A percentile compares a stretch with the other conserved stretches of the same genome.
Conservation (phyloP, 129 eudicot species). For the Chrysanthemum makinoi region DNA sequence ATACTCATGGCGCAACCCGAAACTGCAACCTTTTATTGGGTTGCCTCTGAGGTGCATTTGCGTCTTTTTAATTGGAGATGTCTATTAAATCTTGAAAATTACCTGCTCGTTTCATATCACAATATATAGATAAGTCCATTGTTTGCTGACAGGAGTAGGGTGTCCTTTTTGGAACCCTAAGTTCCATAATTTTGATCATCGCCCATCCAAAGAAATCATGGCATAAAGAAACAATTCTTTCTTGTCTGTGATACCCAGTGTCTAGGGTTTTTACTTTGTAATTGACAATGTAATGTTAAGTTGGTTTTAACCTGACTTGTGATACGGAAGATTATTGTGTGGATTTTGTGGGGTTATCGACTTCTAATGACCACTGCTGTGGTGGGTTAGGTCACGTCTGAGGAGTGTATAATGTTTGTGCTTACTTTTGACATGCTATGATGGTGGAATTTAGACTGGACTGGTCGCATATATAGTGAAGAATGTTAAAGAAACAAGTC, state of each 20-base stretch:
- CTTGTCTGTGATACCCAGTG: not conserved
- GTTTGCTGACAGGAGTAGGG: conserved; percentile 20
- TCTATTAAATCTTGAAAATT: not conserved
- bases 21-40: not conserved
- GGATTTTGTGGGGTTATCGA: not conserved
- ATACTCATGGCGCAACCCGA: not conserved
- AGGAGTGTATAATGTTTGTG: too few species aligned
- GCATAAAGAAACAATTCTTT: not conserved
- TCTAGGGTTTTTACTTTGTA: not conserved
- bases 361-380: too few species aligned
- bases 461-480: too few species aligned
- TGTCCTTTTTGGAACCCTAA: conserved; percentile 8
- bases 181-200: conserved; percentile 9
- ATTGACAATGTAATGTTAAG: not conserved
- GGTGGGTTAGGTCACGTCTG: too few species aligned
- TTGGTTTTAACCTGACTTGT: not conserved
- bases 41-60: not conserved
- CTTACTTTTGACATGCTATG: too few species aligned
- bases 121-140: conserved; percentile 27
- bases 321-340: not conserved
- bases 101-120: not conserved
- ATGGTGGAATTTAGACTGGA: too few species aligned
- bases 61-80: conserved; percentile 1
- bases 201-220: not conserved
- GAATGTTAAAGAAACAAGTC: too few species aligned